Evolutionary conservation across 176 grass and related monocot species (phyloP).

Genomic region (Stipa capillata): DNA sequence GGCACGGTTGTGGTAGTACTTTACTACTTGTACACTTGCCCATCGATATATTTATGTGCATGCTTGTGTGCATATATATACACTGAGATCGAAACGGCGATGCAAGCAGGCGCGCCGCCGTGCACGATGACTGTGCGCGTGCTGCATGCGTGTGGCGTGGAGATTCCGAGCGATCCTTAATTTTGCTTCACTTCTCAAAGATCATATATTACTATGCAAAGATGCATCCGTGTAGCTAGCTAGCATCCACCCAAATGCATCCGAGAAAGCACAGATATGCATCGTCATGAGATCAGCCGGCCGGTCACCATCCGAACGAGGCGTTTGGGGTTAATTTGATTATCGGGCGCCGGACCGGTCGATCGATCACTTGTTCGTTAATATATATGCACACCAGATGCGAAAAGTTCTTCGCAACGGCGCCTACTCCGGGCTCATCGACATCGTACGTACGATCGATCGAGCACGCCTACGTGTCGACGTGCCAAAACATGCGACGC

Average conservation of each 20-base stretch:
- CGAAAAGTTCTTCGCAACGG: slow-evolving; percentile 1
- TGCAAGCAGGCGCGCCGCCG: neutral
- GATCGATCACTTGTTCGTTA: neutral
- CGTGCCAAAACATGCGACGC: neutral
- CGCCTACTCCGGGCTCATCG: slow-evolving; percentile 6
- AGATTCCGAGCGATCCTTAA: neutral
- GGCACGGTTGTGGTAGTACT: too few relatives aligned
- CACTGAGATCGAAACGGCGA: neutral
- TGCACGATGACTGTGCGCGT: too few relatives aligned
- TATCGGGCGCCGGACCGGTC: neutral
- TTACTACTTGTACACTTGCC: neutral
- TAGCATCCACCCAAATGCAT: slow-evolving; percentile 32
- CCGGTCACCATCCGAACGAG: neutral
- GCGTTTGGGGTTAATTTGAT: slow-evolving; percentile 6
- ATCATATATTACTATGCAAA: neutral
- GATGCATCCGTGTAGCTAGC: neutral
- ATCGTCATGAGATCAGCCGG: neutral
- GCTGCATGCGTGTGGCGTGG: neutral
- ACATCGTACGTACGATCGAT: neutral
- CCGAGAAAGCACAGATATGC: neutral
- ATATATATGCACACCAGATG: neutral
- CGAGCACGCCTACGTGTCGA: neutral
- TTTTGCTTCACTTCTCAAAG: slow-evolving; percentile 36
- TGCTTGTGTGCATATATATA: neutral
- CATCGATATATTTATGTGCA: neutral